These are phyloP conservation scores for Termitomyces eurrhizus DNA, from an alignment of 768 basidiomycete species.

Conservation along the genomic window DNA sequence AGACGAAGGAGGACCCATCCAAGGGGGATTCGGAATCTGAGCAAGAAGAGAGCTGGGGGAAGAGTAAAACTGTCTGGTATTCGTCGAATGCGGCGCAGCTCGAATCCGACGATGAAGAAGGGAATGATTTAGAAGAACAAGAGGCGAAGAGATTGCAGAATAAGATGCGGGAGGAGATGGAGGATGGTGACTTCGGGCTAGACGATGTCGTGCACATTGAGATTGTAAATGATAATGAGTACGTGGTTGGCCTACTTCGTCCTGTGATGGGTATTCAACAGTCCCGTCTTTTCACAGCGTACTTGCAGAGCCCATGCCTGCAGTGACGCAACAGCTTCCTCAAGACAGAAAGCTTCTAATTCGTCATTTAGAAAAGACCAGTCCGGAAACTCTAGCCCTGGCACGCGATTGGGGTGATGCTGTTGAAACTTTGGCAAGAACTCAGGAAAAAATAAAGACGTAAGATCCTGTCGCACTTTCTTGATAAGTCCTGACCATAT, in stretches of 20 bases:
- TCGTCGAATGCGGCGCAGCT: constrained; percentile 78
- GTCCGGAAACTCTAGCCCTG: constrained; percentile 74
- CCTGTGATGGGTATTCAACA: not conserved
- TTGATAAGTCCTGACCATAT: not conserved
- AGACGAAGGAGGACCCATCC: constrained; percentile 16
- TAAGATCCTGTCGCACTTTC: constrained; percentile 26
- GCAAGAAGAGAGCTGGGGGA: constrained; percentile 78
- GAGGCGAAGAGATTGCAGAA: constrained; percentile 79
- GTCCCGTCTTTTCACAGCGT: constrained; percentile 25
- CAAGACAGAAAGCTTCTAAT: constrained; percentile 58
- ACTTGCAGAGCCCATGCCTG: constrained; percentile 32
- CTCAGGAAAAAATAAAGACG: constrained; percentile 52
- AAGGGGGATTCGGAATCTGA: constrained; percentile 34
- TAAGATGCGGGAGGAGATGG: constrained; percentile 68
- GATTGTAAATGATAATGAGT: constrained; percentile 28
- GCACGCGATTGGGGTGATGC: constrained; percentile 84
- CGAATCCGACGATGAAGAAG: constrained; percentile 87
- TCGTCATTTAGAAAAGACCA: constrained; percentile 68
- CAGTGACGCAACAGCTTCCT: constrained; percentile 33
- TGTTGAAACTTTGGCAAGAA: constrained; percentile 44
- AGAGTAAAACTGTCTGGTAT: constrained; percentile 77
- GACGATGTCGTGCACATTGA: constrained; percentile 49
- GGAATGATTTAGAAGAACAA: constrained; percentile 81
- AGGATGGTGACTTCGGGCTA: constrained; percentile 82
- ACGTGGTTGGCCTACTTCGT: constrained; percentile 13